Base-by-base conservation (phyloP, 2,329 filamentous ascomycete species). In the Sclerotinia subarctica region DNA sequence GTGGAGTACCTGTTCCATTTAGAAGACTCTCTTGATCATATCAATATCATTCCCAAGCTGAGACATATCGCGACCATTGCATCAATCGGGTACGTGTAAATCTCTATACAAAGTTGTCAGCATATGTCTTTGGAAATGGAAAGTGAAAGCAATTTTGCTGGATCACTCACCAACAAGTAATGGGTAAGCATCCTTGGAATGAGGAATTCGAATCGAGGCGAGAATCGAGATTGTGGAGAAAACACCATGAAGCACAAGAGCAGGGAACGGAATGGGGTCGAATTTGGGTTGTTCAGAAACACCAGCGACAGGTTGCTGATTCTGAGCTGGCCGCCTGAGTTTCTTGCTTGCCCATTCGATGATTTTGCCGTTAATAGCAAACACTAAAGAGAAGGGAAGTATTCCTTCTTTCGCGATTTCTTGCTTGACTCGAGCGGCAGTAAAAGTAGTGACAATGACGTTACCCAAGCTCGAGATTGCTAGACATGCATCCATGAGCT, bases 361-460 rank as follows among this genome's bases (percentile, higher is more conserved):
- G 11, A 63, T 53, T 57, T 63, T 83, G 69, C 85, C 83, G 75
- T 85, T 82, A 47, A 79, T 78, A 4, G 82, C 79, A 65, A 77
- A 84, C 0, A 44, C 19, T 13, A 67, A 63, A 53, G 65, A 63
- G 10, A 29, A 67, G 0, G 84, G 84, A 2, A 86, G 76, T 64
- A 86, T 81, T 0, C 84, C 85, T 73, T 86, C 83, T 72, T 87
- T 86, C 10, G 85, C 85, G 54, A 88, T 85, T 73, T 88, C 85
- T 72, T 87, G 85, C 73, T 87, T 86, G 24, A 87, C 82, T 49
- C 84, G 79, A 3, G 84, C 80, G 10, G 83, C 81, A 0, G 83
- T 84, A 70, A 84, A 88, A 0, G 85, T 87, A 77, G 84, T 84
- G 26, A 84, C 82, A 17, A 86, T 79, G 53, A 88, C 82, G 72